A percentile compares a stretch with the other conserved stretches of the same genome.
These are phyloP conservation scores for Colletotrichum tropicale DNA, from an alignment of 2,329 filamentous ascomycete species.

Conservation along the genomic window DNA sequence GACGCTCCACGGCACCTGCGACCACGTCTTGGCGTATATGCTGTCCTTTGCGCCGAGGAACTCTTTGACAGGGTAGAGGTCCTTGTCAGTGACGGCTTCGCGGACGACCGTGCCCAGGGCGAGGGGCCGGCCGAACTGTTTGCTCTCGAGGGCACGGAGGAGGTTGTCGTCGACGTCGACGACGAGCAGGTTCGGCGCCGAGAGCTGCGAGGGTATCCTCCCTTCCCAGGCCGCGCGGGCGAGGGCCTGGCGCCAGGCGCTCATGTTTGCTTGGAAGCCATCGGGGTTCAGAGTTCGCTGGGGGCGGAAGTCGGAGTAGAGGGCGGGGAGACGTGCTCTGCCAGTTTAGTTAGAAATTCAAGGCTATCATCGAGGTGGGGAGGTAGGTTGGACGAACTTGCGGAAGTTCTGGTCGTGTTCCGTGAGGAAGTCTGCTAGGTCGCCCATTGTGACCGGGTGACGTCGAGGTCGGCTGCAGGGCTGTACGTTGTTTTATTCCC, in stretches of 20 bases:
- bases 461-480: background rate
- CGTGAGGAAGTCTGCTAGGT: constrained; percentile 71
- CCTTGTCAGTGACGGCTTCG: constrained; percentile 73
- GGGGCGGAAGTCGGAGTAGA: constrained; percentile 85
- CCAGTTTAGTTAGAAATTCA: constrained; percentile 15
- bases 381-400: constrained; percentile 43
- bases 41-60: constrained; percentile 71
- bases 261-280: constrained; percentile 80
- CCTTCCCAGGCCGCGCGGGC: constrained; percentile 72
- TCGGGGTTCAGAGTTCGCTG: constrained; percentile 82
- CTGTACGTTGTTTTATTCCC: fast-evolving
- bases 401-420: constrained; percentile 66
- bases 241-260: constrained; percentile 79
- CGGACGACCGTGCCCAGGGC: constrained; percentile 78
- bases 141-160: constrained; percentile 72
- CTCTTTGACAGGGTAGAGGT: constrained; percentile 72
- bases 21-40: constrained; percentile 72
- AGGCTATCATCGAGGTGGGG: background rate
- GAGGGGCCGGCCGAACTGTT: constrained; percentile 80
- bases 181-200: constrained; percentile 51
- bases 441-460: constrained; percentile 54
- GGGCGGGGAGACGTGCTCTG: constrained; percentile 79
- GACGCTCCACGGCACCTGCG: constrained; percentile 71
- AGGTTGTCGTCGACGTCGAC: constrained; percentile 67
- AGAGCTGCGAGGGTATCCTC: constrained; percentile 42